Percentiles rank a stretch among this genome's conserved stretches.
These are phyloP conservation scores for Aspergillus neotritici DNA, from an alignment of 2,329 filamentous ascomycete genomes.

Conservation along the genomic window DNA sequence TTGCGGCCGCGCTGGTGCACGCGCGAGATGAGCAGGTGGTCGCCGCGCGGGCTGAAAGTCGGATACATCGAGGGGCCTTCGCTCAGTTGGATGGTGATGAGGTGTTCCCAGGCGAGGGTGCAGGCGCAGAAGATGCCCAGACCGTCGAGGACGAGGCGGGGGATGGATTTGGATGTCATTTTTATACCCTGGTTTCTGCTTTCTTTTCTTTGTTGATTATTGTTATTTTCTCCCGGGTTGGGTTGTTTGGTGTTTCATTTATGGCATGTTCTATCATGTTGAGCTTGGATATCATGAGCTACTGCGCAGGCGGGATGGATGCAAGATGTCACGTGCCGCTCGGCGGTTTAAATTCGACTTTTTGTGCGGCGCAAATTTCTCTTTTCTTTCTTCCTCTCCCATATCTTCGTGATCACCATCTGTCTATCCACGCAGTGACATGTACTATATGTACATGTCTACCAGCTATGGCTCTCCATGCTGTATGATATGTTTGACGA, in stretches of 20 bases:
- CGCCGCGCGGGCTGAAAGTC: conserved; percentile 63
- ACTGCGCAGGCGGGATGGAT: too few species aligned
- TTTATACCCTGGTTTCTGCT: conserved; percentile 7
- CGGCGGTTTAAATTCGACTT: background rate
- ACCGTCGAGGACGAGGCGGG: conserved; percentile 27
- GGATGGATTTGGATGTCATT: conserved; percentile 18
- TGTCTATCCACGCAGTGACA: too few species aligned
- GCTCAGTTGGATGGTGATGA: conserved; percentile 55
- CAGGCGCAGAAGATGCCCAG: conserved; percentile 32
- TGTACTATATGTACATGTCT: too few species aligned
- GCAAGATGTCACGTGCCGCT: background rate
- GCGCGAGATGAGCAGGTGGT: conserved; percentile 64
- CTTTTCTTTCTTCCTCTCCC: conserved; percentile 4
- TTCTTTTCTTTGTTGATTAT: background rate
- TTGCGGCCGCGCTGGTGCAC: conserved; percentile 63
- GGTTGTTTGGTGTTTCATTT: background rate
- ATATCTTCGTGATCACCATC: background rate
- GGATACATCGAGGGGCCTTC: conserved; percentile 84
- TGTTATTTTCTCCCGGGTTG: background rate
- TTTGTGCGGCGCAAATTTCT: conserved; percentile 2
- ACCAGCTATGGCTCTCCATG: too few species aligned
- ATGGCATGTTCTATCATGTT: too few species aligned
- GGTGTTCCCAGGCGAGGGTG: conserved; percentile 49
- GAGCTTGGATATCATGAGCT: too few species aligned
- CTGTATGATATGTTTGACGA: too few species aligned